Base-by-base conservation (phyloP, 805 yeast species). In the Yarrowia hollandica region DNA sequence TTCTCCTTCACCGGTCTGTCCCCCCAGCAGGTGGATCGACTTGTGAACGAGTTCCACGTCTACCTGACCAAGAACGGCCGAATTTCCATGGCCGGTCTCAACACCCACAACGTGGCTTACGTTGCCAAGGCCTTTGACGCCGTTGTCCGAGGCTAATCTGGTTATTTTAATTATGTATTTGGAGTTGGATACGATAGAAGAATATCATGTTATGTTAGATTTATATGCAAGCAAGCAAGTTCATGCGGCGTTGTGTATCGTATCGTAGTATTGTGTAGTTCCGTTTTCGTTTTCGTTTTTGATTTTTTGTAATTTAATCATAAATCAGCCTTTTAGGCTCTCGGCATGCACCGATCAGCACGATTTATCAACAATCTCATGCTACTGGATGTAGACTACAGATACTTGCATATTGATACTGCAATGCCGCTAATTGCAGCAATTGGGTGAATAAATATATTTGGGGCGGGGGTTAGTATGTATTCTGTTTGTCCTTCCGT, bases 61-160 rank as follows among this genome's bases (percentile, higher is more conserved):
- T 92, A 92, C 72, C 82, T 94, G 66, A 90, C 97, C 25, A 79
- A 83, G 63, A 94, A 90, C 72, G 98, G 98, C 34, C 84, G 99
- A 70, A 83, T 92, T 71, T 86, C 96, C 56, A 83, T 92, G 68
- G 88, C 96, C 38, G 98, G 98, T 34, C 79, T 94, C 66, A 90
- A 88, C 72, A 82, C 85, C 48, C 73, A 75, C 60, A 92, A 92
- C 71, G 91, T 92, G 60, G 87, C 85, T 63, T 68, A 74, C 56
- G 69, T 75, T 5, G 77, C 78, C 57, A 69, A 72, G 64, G 67
- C 74, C 60, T 72, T 75, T 60, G 66, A 73, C 64, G 65, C 63
- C 33, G 77, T 74, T 26, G 58, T 52, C 23, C 58, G 58, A 35
- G 58, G 44, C 11, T 23, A 37, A n/a, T n/a, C n/a, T n/a, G n/a